Evolutionary conservation across 2,329 filamentous ascomycete genomes (phyloP), one percentile per base, ranked within the genome.

Genomic region (Cordyceps farinosa): DNA sequence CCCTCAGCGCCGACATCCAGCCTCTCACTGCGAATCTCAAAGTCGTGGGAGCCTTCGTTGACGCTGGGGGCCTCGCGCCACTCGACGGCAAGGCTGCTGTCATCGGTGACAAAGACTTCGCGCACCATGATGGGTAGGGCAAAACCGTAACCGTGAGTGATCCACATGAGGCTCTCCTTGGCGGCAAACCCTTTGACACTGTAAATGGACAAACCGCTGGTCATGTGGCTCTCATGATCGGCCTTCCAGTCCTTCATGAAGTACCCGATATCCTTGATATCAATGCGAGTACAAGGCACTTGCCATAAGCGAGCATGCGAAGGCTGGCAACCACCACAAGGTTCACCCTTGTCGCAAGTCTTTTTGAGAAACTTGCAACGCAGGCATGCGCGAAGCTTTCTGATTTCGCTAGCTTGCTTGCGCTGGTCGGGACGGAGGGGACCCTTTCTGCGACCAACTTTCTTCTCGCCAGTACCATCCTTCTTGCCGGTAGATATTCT

Each of bases 181-280:
- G 83, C 80, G 15, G 85, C 79, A 67, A 89, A 89, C 57, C 93
- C 93, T 81, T 96, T 97, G 80, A 97, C 95, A 73, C 97, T 97
- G 77, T 90, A 93, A 55, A 97, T 90, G 2, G 92, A 96, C 74
- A 97, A 92, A 62, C 91, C 91, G 64, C 91, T 87, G 67, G 87
- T 90, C 69, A 95, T 86, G 74, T 97, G 93, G 69, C 92, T 89
- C 79, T 97, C 92, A 71, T 95, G 97, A 76, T 98, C 94, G 51
- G 92, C 93, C 79, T 94, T 96, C 93, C 93, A 98, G 77, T 97
- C 94, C 82, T 97, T 97, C 91, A 97, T 95, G 82, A 98, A 98
- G 78, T 96, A 97, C 50, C 88, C 91, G 71, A 98, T 96, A 72
- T 98, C 94, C 84, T 97, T 97, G 82, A 98, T 98, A 76, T 97